Conservation (phyloP, 1,284 basidiomycete species). For the Pseudozyma flocculosa region DNA sequence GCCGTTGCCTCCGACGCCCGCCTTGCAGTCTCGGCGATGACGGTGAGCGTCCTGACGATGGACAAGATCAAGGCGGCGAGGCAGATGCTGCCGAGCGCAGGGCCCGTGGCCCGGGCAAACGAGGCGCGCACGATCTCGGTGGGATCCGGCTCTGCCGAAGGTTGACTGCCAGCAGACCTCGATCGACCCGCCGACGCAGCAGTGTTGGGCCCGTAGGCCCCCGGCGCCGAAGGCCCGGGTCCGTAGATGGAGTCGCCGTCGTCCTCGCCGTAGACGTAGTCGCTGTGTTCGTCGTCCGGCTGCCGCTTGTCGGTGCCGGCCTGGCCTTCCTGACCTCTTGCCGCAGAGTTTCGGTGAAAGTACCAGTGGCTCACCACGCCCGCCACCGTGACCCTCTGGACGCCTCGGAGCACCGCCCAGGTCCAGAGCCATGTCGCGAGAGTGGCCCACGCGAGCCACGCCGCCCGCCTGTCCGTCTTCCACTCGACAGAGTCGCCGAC, state of each 20-base stretch:
- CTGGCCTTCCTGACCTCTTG: background rate
- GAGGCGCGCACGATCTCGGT: slow-evolving; percentile 73
- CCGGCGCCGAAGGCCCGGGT: slow-evolving; percentile 17
- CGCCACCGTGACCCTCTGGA: slow-evolving; percentile 74
- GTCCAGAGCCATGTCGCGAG: slow-evolving; percentile 81
- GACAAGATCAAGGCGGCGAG: slow-evolving; percentile 76
- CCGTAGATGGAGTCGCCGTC: slow-evolving; percentile 36
- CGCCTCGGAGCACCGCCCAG: slow-evolving; percentile 81
- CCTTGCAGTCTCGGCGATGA: slow-evolving; percentile 63
- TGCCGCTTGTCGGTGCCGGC: slow-evolving; percentile 21
- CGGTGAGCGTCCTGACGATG: slow-evolving; percentile 62
- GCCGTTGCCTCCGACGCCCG: slow-evolving; percentile 27
- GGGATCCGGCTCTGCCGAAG: slow-evolving; percentile 20
- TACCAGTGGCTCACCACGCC: slow-evolving; percentile 90
- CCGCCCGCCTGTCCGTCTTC: slow-evolving; percentile 76
- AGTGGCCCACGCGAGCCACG: slow-evolving; percentile 74
- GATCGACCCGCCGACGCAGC: too few relatives aligned
- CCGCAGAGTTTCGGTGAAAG: slow-evolving; percentile 63
- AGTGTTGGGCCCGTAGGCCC: slow-evolving; percentile 10
- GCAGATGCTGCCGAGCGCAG: slow-evolving; percentile 76
- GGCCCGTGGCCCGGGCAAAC: slow-evolving; percentile 73
- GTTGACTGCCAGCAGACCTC: slow-evolving; percentile 4
- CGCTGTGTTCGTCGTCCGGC: slow-evolving; percentile 15
- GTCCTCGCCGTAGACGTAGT: slow-evolving; percentile 14
- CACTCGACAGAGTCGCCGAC: slow-evolving; percentile 63